Base-by-base conservation (phyloP, 495 filamentous ascomycete species). In the Podospora fimiseda region DNA sequence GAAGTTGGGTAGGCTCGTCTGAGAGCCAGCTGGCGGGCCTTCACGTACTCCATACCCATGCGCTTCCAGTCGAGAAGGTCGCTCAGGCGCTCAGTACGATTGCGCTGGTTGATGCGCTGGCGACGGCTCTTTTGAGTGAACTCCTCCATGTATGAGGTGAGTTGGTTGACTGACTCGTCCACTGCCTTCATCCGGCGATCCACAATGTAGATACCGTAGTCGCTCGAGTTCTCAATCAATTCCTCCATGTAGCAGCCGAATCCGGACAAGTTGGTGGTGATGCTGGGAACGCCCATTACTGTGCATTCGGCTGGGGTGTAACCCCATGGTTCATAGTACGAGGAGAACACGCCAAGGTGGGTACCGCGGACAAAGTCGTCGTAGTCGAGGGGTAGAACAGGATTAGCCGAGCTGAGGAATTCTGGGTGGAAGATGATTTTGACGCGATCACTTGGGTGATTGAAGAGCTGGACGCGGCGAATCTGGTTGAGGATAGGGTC, bases 181-280 rank as follows among this genome's bases (percentile, higher is more conserved):
- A 98, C 86, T 36, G 94, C 94, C 79, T 98, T 98, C 71, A 80
- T 83, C 7, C 93, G 85, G 21, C 93, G 89, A 64, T 98, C 93
- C 43, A 98, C 91, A 64, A 98, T 97, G 72, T 96, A 96, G 70
- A 98, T 98, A 46, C 93, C 93, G 61, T 98, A 98, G 69, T 98
- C 93, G 36, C 83, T 85, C 33, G 93, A 93, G 65, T 97, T 98
- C 69, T 97, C 93, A 58, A 98, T 96, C 57, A 98, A 74, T 65
- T 98, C 93, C 69, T 98, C 93, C 93, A 98, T 98, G 67, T 98
- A 98, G 69, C 93, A 98, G 37, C 93, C 93, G 58, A 98, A 98
- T 7, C 93, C 93, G 19, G 93, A 96, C 7, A 98, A 76, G 61
- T 98, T 98, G 9, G 93, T 98, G 5, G 93, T 97, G 72, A 98